Base-by-base conservation (phyloP, 257 asterid species). In the Primulina huaijiensis region DNA sequence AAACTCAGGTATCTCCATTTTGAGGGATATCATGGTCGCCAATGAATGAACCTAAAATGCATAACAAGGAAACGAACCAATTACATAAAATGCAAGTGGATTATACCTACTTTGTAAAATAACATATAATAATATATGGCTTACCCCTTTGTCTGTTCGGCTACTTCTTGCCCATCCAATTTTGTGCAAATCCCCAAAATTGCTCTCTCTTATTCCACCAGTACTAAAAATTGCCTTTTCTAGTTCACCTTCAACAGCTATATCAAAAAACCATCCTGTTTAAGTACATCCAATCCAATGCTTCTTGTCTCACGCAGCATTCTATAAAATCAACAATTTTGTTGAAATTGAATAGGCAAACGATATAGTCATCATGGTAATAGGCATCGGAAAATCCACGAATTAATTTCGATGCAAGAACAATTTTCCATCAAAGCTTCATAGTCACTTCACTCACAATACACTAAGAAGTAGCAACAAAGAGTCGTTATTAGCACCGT, bases 131-230 rank as follows among this genome's bases (percentile, higher is more conserved):
- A 46, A 38, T 53, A 43, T n/a, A 63, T 60, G 74, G 72, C 84
- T 80, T 82, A 93, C 99, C 84, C 99, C 97, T 83, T 90, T 93
- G 79, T 93, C 97, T 16, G 96, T 93, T 74, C 97, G 86, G 76
- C 99, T 93, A 84, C 99, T 93, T 85, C 97, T 90, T 25, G 82
- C 99, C 99, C 97, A 89, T 56, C 92, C 87, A 60, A 90, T 83
- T 77, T 91, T 93, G 67, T 86, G 79, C 86, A 93, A 83, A 79
- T 90, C 80, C 63, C 97, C 99, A 62, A 62, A 93, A 79, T 93
- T 93, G 79, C 96, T 90, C 7, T 90, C 97, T 40, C 90, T 80
- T 58, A 90, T 91, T 67, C 99, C 99, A 62, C 99, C 99, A 73
- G 94, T 96, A 61, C 82, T 79, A 75, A 59, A 91, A 73, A 93